Evolutionary conservation across 768 basidiomycete genomes (phyloP), one percentile per base, ranked within the genome.

Genomic region (Megacollybia marginata): DNA sequence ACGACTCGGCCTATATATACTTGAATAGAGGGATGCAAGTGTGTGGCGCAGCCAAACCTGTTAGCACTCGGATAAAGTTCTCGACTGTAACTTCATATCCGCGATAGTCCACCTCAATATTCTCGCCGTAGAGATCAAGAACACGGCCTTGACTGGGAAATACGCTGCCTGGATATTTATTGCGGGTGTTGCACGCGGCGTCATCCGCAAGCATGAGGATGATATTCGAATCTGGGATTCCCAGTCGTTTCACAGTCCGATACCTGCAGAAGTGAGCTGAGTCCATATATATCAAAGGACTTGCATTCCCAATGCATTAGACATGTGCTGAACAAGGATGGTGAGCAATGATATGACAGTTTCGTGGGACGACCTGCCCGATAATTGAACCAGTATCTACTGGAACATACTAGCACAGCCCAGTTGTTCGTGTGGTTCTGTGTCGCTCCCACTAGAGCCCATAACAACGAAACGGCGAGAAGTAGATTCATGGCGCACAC

Each of bases 191-290:
- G 61, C 96, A 99, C 0, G 95, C 89, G 2, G 80, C 89, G 62
- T 98, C 96, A 64, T 99, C 96, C 6, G 95, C 91, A 47, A 99
- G 79, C 96, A 98, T 98, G 48, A 99, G 83, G 65, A 99, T 95
- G 64, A 99, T 98, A 58, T 98, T 94, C 10, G 91, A 93, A 70
- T 99, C 96, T 16, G 96, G 95, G 52, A 99, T 96, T 12, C 96
- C 96, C 9, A 99, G 80, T 7, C 94, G 85, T 63, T 99, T 98
- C 48, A 99, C 92, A 1, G 95, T 98, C 51, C 96, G 90, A 62
- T 98, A 98, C 91, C 92, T 93, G 50, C 44, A 46, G 48, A 42
- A 45, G 35, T 19, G 36, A 9, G 10, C 36, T 8, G 7, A 11
- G 20, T 28, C 16, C 20, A 43, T 16, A 15, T 42, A n/a, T 16